These are phyloP conservation scores for Blastobotrys chiropterorum DNA, from an alignment of 805 yeast genomes.

Conservation along the genomic window DNA sequence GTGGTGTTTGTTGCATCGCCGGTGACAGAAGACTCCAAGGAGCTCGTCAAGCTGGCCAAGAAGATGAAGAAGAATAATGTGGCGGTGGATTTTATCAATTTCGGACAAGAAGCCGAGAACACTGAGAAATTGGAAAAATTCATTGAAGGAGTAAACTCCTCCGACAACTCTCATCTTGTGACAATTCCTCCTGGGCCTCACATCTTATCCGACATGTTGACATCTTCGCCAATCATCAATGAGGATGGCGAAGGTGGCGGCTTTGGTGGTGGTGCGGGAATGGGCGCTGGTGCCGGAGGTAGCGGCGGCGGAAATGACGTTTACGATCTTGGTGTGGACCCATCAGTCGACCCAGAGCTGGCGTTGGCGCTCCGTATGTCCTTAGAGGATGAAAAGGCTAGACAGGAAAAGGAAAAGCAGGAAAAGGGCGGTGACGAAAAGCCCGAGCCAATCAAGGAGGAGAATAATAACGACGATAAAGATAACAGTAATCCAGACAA, in stretches of 20 bases:
- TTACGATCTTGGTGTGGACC: constrained; percentile 71
- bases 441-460: constrained; percentile 1
- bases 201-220: constrained; percentile 73
- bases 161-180: constrained; percentile 62
- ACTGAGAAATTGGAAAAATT: constrained; percentile 75
- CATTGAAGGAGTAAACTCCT: constrained; percentile 59
- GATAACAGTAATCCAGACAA: constrained; percentile 6
- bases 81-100: constrained; percentile 83
- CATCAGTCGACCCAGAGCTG: constrained; percentile 92
- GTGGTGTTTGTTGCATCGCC: constrained; percentile 89
- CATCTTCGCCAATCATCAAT: constrained; percentile 64
- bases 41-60: constrained; percentile 78
- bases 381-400: constrained; percentile 85
- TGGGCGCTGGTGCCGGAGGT: constrained; percentile 31
- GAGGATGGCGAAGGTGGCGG: constrained; percentile 48
- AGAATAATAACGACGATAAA: constrained; percentile 4
- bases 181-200: constrained; percentile 87
- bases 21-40: constrained; percentile 58
- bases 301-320: constrained; percentile 32
- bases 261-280: constrained; percentile 41
- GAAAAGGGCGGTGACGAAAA: constrained; percentile 8
- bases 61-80: constrained; percentile 89
- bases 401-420: constrained; percentile 61
- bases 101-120: constrained; percentile 82
- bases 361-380: constrained; percentile 94